Evolutionary conservation across 2,329 filamentous ascomycete species (phyloP).

Genomic region (Pyrenophora seminiperda): DNA sequence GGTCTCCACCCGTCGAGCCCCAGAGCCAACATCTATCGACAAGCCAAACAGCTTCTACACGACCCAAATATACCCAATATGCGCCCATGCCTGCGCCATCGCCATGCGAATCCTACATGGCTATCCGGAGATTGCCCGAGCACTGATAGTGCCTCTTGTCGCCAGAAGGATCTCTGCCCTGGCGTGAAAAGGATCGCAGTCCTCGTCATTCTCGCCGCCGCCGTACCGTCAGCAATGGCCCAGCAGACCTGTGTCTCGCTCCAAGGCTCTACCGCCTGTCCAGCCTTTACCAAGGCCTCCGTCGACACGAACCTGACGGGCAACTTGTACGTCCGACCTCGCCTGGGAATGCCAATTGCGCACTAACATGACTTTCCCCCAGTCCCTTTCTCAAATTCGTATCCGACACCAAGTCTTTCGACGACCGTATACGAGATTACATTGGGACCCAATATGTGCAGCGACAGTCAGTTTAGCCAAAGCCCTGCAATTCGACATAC

Average conservation of each 20-base stretch:
- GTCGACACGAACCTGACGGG: conserved; percentile 69
- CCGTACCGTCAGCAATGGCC: conserved; percentile 40
- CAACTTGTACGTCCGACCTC: conserved; percentile 62
- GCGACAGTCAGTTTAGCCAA: conserved; percentile 66
- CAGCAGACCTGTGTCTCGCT: conserved; percentile 68
- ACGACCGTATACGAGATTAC: conserved; percentile 73
- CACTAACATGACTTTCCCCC: conserved; percentile 17
- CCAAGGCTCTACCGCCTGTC: conserved; percentile 69
- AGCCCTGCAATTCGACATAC: conserved; percentile 11
- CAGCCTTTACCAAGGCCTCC: conserved; percentile 73
- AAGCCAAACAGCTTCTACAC: conserved; percentile 17
- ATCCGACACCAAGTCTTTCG: conserved; percentile 76
- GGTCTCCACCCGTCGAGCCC: conserved; percentile 19
- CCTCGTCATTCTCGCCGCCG: conserved; percentile 37
- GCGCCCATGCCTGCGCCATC: conserved; percentile 22
- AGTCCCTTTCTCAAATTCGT: conserved; percentile 88
- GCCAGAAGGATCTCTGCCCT: conserved; percentile 29
- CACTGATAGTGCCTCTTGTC: conserved; percentile 18
- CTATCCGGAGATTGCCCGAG: conserved; percentile 16
- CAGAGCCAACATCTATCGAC: conserved; percentile 12
- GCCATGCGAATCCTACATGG: conserved; percentile 14
- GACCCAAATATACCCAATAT: conserved; percentile 18
- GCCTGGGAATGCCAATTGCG: neutral
- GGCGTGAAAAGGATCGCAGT: conserved; percentile 24
- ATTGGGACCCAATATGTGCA: conserved; percentile 75